Conservation (phyloP, 768 basidiomycete genomes). For the Leucogyrophana mollusca region DNA sequence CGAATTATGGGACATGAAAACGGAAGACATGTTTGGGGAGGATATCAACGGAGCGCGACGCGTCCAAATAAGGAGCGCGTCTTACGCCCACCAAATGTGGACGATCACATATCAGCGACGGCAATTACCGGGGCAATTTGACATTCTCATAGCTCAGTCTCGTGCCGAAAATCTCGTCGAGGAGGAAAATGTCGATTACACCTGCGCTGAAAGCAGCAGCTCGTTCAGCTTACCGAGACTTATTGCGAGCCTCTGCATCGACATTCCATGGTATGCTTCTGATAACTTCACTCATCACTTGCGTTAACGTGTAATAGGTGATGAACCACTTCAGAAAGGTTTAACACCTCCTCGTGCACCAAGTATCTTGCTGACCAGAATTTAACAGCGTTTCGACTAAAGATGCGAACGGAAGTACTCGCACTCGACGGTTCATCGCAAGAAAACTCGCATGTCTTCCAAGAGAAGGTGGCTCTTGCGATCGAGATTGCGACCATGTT, state of each 20-base stretch:
- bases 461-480: conserved; percentile 56
- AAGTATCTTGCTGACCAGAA: conserved; percentile 5
- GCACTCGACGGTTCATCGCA: conserved; percentile 40
- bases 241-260: conserved; percentile 61
- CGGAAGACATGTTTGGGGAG: conserved; percentile 28
- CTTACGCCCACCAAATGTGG: conserved; percentile 34
- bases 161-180: not conserved
- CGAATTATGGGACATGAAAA: conserved; percentile 23
- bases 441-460: conserved; percentile 46
- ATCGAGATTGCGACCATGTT: conserved; percentile 74
- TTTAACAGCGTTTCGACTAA: conserved; percentile 63
- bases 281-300: not conserved
- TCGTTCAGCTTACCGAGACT: conserved; percentile 70
- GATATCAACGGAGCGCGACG: conserved; percentile 24
- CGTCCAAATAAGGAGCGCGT: conserved; percentile 40
- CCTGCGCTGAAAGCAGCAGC: conserved; percentile 59
- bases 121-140: conserved; percentile 9
- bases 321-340: conserved; percentile 58
- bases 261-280: conserved; percentile 61
- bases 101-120: conserved; percentile 33
- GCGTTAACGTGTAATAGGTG: conserved; percentile 40
- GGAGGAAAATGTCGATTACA: conserved; percentile 51
- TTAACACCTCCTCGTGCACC: not conserved
- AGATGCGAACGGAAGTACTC: conserved; percentile 57
- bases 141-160: not conserved